Conservation (phyloP, 2,329 filamentous ascomycete species). For the Neonectria magnoliae region DNA sequence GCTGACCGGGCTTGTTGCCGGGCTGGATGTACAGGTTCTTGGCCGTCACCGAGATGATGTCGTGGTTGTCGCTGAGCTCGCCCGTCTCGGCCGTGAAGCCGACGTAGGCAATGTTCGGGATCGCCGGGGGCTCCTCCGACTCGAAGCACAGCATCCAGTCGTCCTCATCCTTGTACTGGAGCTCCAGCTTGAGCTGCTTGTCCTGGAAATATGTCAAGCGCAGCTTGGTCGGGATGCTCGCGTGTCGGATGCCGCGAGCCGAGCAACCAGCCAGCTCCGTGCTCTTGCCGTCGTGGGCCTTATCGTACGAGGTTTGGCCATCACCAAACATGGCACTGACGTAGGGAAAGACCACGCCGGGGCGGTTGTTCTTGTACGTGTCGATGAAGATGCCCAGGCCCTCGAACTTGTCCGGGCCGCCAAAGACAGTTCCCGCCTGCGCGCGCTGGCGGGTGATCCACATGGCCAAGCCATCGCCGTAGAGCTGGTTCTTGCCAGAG, state of each 20-base stretch:
- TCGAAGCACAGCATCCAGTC: constrained; percentile 94
- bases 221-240: constrained; percentile 82
- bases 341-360: constrained; percentile 94
- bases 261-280: constrained; percentile 96
- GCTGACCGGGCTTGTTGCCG: constrained; percentile 54
- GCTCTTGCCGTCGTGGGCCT: constrained; percentile 91
- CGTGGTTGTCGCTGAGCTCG: constrained; percentile 96
- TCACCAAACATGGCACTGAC: constrained; percentile 99
- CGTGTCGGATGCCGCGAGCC: constrained; percentile 87
- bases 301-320: constrained; percentile 88
- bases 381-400: constrained; percentile 96
- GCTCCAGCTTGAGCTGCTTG: constrained; percentile 86
- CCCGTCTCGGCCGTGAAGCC: constrained; percentile 90
- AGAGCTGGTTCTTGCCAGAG: constrained; percentile 86
- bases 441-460: constrained; percentile 97
- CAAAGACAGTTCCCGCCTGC: constrained; percentile 84
- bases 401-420: constrained; percentile 87
- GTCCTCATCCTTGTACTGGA: constrained; percentile 92
- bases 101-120: constrained; percentile 80
- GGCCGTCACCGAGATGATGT: constrained; percentile 87
- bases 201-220: constrained; percentile 97
- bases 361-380: constrained; percentile 99
- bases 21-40: constrained; percentile 84
- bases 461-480: constrained; percentile 96
- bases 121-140: constrained; percentile 73